Conservation (phyloP, 768 basidiomycete genomes). For the Megacollybia marginata region DNA sequence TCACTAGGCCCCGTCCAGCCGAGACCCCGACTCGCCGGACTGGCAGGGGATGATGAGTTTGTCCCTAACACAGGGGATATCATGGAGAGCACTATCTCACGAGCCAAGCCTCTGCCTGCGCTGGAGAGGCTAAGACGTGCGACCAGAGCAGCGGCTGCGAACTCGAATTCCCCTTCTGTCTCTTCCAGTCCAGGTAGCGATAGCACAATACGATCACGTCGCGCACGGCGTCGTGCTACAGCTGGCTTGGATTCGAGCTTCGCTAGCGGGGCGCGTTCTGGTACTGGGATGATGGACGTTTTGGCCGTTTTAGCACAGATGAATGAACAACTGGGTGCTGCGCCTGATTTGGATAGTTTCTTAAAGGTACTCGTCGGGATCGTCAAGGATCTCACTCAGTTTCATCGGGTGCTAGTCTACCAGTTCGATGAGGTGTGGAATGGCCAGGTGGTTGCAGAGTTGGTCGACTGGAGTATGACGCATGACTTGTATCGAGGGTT, state of each 20-base stretch:
- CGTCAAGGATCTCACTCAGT: slow-evolving; percentile 73
- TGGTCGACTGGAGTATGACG: slow-evolving; percentile 71
- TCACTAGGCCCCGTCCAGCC: not conserved
- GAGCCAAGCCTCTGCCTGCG: slow-evolving; percentile 61
- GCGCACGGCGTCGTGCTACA: not conserved
- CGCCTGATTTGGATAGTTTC: slow-evolving; percentile 59
- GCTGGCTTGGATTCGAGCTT: slow-evolving; percentile 2
- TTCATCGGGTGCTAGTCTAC: slow-evolving; percentile 76
- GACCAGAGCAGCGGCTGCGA: slow-evolving; percentile 27
- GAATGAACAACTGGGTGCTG: slow-evolving; percentile 69
- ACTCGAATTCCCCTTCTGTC: slow-evolving; percentile 1
- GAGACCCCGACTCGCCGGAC: not conserved
- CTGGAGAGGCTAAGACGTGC: slow-evolving; percentile 55
- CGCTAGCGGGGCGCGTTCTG: slow-evolving; percentile 7
- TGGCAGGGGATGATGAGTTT: slow-evolving; percentile 26
- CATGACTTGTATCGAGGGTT: slow-evolving; percentile 67
- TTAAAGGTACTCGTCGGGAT: slow-evolving; percentile 66
- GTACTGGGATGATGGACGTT: slow-evolving; percentile 68
- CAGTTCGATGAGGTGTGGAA: slow-evolving; percentile 81
- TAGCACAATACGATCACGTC: not conserved
- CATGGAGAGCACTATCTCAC: slow-evolving; percentile 63
- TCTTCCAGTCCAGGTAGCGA: not conserved
- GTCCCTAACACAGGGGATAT: slow-evolving; percentile 49
- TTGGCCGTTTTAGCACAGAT: slow-evolving; percentile 74
- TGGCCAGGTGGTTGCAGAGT: slow-evolving; percentile 70